Base-by-base conservation (phyloP, 345 rosid species). In the Hibiscus tridactylites region DNA sequence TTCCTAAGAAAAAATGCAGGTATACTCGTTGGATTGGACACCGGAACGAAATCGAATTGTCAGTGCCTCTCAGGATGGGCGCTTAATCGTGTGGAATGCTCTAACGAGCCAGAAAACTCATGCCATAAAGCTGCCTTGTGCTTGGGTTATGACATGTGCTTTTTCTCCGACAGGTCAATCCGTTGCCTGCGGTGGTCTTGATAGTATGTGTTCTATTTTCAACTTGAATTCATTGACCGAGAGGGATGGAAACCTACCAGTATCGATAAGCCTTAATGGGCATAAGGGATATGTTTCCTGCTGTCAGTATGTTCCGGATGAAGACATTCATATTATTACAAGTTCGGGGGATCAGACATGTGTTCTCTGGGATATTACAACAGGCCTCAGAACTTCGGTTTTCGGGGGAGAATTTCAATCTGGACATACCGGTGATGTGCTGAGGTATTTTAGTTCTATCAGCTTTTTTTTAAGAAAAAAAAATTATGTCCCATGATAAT, bases 121-220 rank as follows among this genome's bases (percentile, higher is more conserved):
- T 78, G 92, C 96, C 54, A 95, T 95, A 35, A 95, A 91, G 78
- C 90, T 96, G 64, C 98, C 97, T 64, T 92, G 97, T 77, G 95
- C 98, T 1, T 91, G 97, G 96, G 97, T 95, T 76, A 95, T 91
- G 99, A 87, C 99, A 9, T 92, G 99, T 79, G 99, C 97, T 49
- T 95, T 95, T 82, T 91, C 97, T 61, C 96, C 99, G 0, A 84
- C 84, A 47, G 93, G 98, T 74, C 99, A 92, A 69, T 86, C 93
- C 2, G 98, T 96, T 79, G 96, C 99, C 35, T 89, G 96, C 76
- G 99, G 99, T 53, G 99, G 99, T 73, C 94, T 92, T 69, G 99
- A 96, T 73, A 91, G 95, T 68, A 85, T 84, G 21, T 92, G 98
- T 81, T 89, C 99, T 58, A 92, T 96, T 78, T 91, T 96, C 79